phyloP scores from a whole-genome alignment of 805 yeast species.

The Saccharomycopsis malanga region DNA sequence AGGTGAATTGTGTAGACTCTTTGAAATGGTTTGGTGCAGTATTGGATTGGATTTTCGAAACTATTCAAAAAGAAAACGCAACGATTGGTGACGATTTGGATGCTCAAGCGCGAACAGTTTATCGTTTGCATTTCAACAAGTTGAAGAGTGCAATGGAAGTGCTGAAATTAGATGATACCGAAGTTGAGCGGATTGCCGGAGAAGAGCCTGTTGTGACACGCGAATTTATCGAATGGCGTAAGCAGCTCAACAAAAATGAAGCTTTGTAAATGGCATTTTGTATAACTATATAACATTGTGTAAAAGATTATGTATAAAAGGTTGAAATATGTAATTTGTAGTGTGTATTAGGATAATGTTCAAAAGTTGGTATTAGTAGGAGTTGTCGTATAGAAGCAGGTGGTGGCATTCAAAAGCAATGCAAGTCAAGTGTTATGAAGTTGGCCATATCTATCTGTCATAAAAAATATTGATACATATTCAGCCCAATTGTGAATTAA shows the following conservation, averaged over 20 bases:
- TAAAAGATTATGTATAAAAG: no score
- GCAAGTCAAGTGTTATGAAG: no score
- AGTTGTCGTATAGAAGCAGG: no score
- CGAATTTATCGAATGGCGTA: conserved; percentile 51
- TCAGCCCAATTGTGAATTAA: no score
- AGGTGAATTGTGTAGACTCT: conserved; percentile 68
- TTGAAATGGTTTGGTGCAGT: conserved; percentile 83
- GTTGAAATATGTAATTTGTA: no score
- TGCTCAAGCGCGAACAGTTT: conserved; percentile 32
- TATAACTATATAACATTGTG: no score
- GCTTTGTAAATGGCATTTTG: no score
- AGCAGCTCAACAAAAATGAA: not conserved
- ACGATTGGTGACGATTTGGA: not conserved
- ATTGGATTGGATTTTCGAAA: conserved; percentile 64
- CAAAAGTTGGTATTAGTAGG: no score
- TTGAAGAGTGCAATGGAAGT: conserved; percentile 43
- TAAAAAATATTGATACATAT: no score
- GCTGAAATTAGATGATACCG: conserved; percentile 36
- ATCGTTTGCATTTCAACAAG: conserved; percentile 49
- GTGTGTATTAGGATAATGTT: no score
- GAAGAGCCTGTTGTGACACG: conserved; percentile 39
- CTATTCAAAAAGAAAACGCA: conserved; percentile 44
- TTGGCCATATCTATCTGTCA: no score
- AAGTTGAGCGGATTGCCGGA: conserved; percentile 32
- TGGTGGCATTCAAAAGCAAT: no score